A percentile compares a stretch with the other conserved stretches of the same genome.
Evolutionary conservation across 805 yeast genomes (phyloP).

Genomic region (Pichia paraexigua): DNA sequence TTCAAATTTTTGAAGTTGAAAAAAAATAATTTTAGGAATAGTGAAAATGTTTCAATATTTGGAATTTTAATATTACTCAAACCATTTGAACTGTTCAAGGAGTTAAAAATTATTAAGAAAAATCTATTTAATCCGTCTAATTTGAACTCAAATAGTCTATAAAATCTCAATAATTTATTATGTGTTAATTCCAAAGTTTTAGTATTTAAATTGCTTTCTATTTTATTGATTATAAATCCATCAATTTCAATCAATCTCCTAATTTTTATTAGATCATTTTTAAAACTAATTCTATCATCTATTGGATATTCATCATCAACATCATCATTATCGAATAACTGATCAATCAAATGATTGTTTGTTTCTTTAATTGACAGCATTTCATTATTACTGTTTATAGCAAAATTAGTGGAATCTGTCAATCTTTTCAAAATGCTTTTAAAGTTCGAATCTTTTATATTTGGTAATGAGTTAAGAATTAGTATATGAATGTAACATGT

Average conservation of each 20-base stretch:
- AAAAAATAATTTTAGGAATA: constrained; percentile 18
- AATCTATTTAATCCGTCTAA: constrained; percentile 15
- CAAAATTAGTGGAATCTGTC: constrained; percentile 18
- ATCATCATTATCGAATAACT: neutral
- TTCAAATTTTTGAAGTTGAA: constrained; percentile 16
- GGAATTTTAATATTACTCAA: constrained; percentile 2
- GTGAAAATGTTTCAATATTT: constrained; percentile 6
- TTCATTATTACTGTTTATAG: neutral
- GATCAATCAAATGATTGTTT: neutral
- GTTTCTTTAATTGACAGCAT: neutral
- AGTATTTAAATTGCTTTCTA: neutral
- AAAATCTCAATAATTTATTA: constrained; percentile 9
- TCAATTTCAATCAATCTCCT: constrained; percentile 1
- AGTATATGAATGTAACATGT: constrained; percentile 48
- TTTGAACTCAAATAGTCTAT: constrained; percentile 14
- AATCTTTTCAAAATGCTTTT: constrained; percentile 25
- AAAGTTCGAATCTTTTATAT: constrained; percentile 34
- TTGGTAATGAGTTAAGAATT: constrained; percentile 53
- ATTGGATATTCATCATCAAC: neutral
- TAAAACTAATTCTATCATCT: neutral
- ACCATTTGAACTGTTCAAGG: constrained; percentile 7
- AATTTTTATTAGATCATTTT: neutral
- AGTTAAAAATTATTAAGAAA: constrained; percentile 10
- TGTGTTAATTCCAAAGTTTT: neutral
- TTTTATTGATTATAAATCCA: neutral